phyloP scores from a whole-genome alignment of 139 green algal species.

The Coccomyxa sp. region DNA sequence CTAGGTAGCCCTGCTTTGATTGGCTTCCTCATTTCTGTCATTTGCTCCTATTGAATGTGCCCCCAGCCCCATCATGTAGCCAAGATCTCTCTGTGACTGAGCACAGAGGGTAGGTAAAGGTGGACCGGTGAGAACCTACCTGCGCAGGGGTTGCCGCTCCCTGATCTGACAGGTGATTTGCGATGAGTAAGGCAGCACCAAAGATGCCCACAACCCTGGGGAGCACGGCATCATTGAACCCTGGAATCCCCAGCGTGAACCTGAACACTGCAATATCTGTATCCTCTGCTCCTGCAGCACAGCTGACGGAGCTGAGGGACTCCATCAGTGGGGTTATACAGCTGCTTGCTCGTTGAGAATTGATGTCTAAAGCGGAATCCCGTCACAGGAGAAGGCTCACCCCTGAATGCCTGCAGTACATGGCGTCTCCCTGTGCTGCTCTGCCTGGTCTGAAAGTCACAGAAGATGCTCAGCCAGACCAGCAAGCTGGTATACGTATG shows the following conservation, averaged over 20 bases:
- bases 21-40: not conserved
- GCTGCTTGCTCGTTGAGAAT: too few species aligned
- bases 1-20: not conserved
- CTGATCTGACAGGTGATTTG: conserved; percentile 60
- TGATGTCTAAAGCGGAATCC: too few species aligned
- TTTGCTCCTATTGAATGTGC: not conserved
- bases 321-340: too few species aligned
- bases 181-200: conserved; percentile 45
- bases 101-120: not conserved
- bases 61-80: not conserved
- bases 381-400: too few species aligned
- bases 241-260: conserved; percentile 87
- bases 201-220: conserved; percentile 65
- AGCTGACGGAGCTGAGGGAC: not conserved
- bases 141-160: not conserved
- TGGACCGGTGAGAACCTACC: not conserved
- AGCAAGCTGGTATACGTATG: too few species aligned
- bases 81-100: not conserved
- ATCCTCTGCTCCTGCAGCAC: not conserved
- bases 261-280: conserved; percentile 81
- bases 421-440: too few species aligned
- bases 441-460: too few species aligned
- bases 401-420: too few species aligned
- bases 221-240: conserved; percentile 80
- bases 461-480: too few species aligned